Conservation (phyloP, 2,329 filamentous ascomycete genomes). For the Botrytis cinerea region DNA sequence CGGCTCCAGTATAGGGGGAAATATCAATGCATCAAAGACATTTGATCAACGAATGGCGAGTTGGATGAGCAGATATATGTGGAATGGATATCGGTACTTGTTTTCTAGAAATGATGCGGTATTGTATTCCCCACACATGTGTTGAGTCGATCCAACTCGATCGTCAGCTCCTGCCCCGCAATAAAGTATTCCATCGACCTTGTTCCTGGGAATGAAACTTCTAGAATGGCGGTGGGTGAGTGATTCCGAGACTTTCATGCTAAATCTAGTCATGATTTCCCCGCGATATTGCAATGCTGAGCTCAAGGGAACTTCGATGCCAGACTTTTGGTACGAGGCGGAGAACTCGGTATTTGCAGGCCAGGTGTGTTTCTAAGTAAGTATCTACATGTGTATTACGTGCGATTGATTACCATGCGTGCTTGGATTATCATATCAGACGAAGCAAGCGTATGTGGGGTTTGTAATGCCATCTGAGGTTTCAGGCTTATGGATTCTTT, state of each 20-base stretch:
- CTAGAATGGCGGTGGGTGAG: neutral
- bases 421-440: neutral
- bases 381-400: neutral
- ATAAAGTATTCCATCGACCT: neutral
- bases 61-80: neutral
- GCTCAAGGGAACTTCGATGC: neutral
- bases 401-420: neutral
- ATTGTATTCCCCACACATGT: neutral
- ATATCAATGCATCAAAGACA: slow-evolving; percentile 1
- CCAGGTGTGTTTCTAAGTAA: neutral
- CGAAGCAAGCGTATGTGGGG: slow-evolving; percentile 14
- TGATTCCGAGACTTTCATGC: neutral
- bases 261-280: neutral
- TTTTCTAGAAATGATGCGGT: neutral
- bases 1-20: neutral
- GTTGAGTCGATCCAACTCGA: neutral
- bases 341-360: neutral
- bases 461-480: neutral
- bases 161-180: neutral
- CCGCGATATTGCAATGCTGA: neutral
- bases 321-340: neutral
- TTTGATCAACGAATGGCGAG: neutral
- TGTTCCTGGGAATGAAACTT: neutral
- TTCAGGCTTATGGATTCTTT: slow-evolving; percentile 13
- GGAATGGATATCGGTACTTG: slow-evolving; percentile 1